A percentile compares a stretch with the other conserved stretches of the same genome.
phyloP scores from a whole-genome alignment of 179 eudicot genomes.

The Drosera spatulata region DNA sequence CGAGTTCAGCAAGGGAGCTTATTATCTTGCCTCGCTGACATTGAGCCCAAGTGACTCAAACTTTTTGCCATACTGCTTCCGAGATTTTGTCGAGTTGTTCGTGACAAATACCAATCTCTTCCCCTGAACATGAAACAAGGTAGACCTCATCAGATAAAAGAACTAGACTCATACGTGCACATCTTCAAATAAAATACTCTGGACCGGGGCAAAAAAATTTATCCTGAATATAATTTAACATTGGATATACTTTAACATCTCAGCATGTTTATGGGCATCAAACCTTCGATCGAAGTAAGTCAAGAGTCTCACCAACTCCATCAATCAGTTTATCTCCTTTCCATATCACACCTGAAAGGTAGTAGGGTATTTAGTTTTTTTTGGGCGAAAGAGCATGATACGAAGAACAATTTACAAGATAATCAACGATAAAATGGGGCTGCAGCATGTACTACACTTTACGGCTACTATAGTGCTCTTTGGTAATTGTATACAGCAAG shows the following conservation, averaged over 20 bases:
- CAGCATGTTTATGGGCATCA: slow-evolving; percentile 1
- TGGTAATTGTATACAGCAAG: too few species aligned
- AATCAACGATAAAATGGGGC: too few species aligned
- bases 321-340: slow-evolving; percentile 90
- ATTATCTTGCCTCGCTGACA: slow-evolving; percentile 64
- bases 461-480: too few species aligned
- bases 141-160: too few species aligned
- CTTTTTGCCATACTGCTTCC: slow-evolving; percentile 95
- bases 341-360: slow-evolving; percentile 85
- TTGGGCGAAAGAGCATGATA: too few species aligned
- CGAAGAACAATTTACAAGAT: too few species aligned
- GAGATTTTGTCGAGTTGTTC: slow-evolving; percentile 95
- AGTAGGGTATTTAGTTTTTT: too few species aligned
- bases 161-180: too few species aligned
- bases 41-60: slow-evolving; percentile 46
- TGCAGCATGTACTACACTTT: too few species aligned
- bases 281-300: slow-evolving; percentile 85
- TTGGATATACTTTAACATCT: background rate
- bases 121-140: slow-evolving; percentile 40
- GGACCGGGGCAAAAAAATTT: background rate
- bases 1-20: slow-evolving; percentile 3
- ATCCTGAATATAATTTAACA: too few species aligned
- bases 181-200: too few species aligned
- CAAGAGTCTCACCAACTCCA: slow-evolving; percentile 88
- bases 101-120: slow-evolving; percentile 94